Conservation (phyloP, 2,329 filamentous ascomycete species). For the Sporothrix pallida region DNA sequence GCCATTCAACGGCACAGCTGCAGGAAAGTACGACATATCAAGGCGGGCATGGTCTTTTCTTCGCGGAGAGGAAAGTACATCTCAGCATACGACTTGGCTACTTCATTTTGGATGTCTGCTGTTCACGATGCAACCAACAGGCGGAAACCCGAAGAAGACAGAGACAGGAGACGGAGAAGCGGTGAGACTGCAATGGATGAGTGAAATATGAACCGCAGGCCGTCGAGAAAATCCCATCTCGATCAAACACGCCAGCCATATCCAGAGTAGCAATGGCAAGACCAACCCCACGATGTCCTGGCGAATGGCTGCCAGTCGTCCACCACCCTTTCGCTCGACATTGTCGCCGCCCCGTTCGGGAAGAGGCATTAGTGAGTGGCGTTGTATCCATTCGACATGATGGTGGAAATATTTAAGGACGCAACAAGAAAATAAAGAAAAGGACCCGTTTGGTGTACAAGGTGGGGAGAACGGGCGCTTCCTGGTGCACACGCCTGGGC, state of each 20-base stretch:
- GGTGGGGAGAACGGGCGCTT: neutral
- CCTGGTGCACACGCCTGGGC: neutral
- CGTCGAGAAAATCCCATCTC: neutral
- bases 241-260: neutral
- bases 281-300: neutral
- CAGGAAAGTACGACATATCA: neutral
- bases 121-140: slow-evolving; percentile 9
- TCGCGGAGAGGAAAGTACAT: no score
- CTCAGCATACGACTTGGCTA: slow-evolving; percentile 3
- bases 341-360: slow-evolving; percentile 24
- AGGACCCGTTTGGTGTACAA: neutral
- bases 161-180: neutral
- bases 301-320: neutral
- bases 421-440: neutral
- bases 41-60: no score
- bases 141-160: neutral
- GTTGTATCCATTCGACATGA: neutral
- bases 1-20: neutral
- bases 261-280: neutral
- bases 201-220: neutral
- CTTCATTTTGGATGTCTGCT: neutral
- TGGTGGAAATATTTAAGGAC: neutral
- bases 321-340: neutral
- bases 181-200: neutral
- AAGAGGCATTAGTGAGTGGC: slow-evolving; percentile 25